Conservation (phyloP, 148 eudicot species). For the Simmondsia chinensis region DNA sequence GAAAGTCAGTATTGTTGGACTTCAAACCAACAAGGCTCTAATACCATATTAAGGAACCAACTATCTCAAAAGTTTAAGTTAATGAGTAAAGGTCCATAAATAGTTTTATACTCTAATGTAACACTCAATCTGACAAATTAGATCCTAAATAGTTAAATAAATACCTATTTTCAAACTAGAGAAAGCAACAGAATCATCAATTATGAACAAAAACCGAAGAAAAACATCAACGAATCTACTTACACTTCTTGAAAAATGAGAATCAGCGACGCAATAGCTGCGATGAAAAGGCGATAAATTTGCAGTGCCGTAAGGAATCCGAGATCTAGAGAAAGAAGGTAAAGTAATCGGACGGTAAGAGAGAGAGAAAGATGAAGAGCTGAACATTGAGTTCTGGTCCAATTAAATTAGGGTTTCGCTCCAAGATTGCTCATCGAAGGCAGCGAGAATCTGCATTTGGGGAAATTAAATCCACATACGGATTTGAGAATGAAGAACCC, state of each 20-base stretch:
- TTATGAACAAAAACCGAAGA: background rate
- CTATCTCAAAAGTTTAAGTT: too few species aligned
- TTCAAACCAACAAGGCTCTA: too few species aligned
- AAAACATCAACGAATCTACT: constrained; percentile 11
- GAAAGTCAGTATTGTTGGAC: too few species aligned
- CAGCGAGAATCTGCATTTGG: constrained; percentile 20
- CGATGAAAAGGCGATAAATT: constrained; percentile 20
- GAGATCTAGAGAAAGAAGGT: constrained; percentile 26
- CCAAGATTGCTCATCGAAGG: constrained; percentile 12
- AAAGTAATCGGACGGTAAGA: constrained; percentile 29
- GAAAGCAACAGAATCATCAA: background rate
- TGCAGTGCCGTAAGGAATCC: constrained; percentile 27
- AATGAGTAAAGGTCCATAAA: too few species aligned
- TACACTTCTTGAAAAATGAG: constrained; percentile 28
- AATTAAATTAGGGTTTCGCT: constrained; percentile 22
- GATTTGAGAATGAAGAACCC: too few species aligned
- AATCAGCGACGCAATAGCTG: constrained; percentile 26
- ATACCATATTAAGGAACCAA: too few species aligned
- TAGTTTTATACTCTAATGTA: too few species aligned
- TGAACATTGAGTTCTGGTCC: constrained; percentile 36
- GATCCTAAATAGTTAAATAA: background rate
- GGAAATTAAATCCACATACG: too few species aligned
- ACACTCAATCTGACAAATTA: too few species aligned
- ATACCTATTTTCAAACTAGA: background rate
- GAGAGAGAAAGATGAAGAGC: constrained; percentile 40